A percentile compares a stretch with the other conserved stretches of the same genome.
phyloP scores from a whole-genome alignment of 2,329 filamentous ascomycete species.

The Colletotrichum brevisporum region DNA sequence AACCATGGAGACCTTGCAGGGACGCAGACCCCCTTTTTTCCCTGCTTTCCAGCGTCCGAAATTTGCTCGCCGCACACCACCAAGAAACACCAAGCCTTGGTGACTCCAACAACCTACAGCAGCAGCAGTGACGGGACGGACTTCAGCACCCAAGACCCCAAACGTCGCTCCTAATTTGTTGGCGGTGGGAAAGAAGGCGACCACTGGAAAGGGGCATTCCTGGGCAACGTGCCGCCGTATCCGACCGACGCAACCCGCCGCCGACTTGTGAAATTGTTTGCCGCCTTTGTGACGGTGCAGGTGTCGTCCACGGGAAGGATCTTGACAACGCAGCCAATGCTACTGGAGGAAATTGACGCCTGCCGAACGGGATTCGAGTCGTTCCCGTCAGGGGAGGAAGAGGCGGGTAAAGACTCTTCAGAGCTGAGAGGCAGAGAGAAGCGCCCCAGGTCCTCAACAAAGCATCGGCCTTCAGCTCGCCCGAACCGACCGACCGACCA shows the following conservation, averaged over 20 bases:
- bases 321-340: not conserved
- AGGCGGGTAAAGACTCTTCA: slow-evolving; percentile 6
- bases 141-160: slow-evolving; percentile 1
- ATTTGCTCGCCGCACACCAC: not conserved
- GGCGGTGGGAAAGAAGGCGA: not conserved
- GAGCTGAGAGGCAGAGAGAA: not conserved
- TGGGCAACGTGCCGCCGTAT: slow-evolving; percentile 33
- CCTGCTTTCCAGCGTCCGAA: slow-evolving; percentile 20
- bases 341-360: not conserved
- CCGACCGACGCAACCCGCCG: slow-evolving; percentile 3
- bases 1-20: not conserved
- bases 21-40: slow-evolving; percentile 6
- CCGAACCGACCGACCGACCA: slow-evolving; percentile 9
- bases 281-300: not conserved
- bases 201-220: slow-evolving; percentile 3
- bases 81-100: slow-evolving; percentile 25
- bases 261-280: not conserved
- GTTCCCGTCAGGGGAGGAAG: not conserved
- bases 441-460: not conserved
- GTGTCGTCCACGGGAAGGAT: not conserved
- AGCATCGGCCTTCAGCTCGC: not conserved
- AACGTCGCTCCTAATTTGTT: not conserved
- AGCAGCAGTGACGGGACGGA: not conserved
- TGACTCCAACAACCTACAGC: not conserved
- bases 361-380: not conserved